Percentiles rank a stretch among this genome's conserved stretches.
These are phyloP conservation scores for Peronospora destructor DNA, from an alignment of 352 stramenopile genomes.

Conservation along the genomic window DNA sequence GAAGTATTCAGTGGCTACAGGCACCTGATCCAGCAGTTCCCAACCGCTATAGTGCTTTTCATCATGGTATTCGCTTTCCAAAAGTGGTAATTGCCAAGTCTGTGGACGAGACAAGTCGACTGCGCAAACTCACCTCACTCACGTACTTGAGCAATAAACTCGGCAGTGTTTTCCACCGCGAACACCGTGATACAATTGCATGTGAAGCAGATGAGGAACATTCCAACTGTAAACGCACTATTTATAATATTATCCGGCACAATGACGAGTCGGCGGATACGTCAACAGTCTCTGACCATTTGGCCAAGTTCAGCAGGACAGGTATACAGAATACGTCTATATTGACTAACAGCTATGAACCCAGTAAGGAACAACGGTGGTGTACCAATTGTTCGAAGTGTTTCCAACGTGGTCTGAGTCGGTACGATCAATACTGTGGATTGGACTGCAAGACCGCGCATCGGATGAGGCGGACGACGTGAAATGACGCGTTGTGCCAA, in stretches of 20 bases:
- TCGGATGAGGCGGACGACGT: conserved; percentile 29
- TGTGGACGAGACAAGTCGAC: conserved; percentile 29
- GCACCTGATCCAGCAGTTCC: conserved; percentile 8
- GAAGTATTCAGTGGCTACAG: conserved; percentile 10
- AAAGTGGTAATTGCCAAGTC: conserved; percentile 16
- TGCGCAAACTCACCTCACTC: conserved; percentile 59
- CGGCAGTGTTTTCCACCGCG: conserved; percentile 42
- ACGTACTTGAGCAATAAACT: conserved; percentile 51
- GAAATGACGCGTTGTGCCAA: conserved; percentile 24
- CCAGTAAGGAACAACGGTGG: conserved; percentile 65
- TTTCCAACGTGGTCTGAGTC: conserved; percentile 60
- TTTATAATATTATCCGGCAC: conserved; percentile 47
- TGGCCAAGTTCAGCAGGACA: conserved; percentile 21
- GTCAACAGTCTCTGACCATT: conserved; percentile 15
- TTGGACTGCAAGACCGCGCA: conserved; percentile 67
- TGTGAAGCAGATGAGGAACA: conserved; percentile 53
- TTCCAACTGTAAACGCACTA: conserved; percentile 26
- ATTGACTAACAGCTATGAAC: conserved; percentile 31
- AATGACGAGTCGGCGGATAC: conserved; percentile 22
- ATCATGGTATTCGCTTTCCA: conserved; percentile 6
- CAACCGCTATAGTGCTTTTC: conserved; percentile 9
- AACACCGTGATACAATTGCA: conserved; percentile 52
- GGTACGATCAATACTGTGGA: conserved; percentile 64
- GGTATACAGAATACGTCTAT: conserved; percentile 20
- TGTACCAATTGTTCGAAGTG: conserved; percentile 77